Base-by-base conservation (phyloP, 1,139 yeast species). In the Pneumocystis canis region DNA sequence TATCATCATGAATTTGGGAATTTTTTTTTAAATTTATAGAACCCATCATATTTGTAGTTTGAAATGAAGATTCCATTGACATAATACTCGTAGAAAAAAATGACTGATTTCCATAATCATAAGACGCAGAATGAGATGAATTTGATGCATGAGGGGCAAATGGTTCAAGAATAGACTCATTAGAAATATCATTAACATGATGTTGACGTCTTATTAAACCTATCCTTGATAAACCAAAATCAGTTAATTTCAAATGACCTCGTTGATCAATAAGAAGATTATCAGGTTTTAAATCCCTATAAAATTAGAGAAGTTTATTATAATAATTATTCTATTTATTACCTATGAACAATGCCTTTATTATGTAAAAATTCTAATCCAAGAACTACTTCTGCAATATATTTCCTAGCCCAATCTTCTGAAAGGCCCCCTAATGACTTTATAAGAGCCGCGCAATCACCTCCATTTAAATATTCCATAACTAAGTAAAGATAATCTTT, bases 381-480 rank as follows among this genome's bases (percentile, higher is more conserved):
- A 33, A 88, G 84, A 33, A 90, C 83, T 1, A 89, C 89, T 72
- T 94, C 98, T 0, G 96, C 92, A 65, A 89, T 81, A 69, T 92
- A 94, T 67, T 87, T 79, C 66, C 80, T 83, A 0, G 95, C 85
- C 98, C 98, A 92, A 18, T 71, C 73, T 64, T 84, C 86, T 63
- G 87, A 84, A 1, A 96, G 88, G 56, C 88, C 75, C 0, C 95
- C 96, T 72, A 90, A 77, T 73, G 84, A 83, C 69, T 88, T 87
- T 39, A 94, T 76, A 61, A 94, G 76, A 0, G 96, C 86, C 0
- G 97, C 95, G 71, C 95, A 83, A 73, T 94, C 99, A 35, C 99
- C 99, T 56, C 98, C 98, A 69, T 87, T 89, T 60, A 92, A 77
- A 72, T 89, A 94, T 72, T 94, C 98, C 97, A 94, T 92, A 1